phyloP scores from a whole-genome alignment of 805 yeast genomes.

The Candida andamanensis region DNA sequence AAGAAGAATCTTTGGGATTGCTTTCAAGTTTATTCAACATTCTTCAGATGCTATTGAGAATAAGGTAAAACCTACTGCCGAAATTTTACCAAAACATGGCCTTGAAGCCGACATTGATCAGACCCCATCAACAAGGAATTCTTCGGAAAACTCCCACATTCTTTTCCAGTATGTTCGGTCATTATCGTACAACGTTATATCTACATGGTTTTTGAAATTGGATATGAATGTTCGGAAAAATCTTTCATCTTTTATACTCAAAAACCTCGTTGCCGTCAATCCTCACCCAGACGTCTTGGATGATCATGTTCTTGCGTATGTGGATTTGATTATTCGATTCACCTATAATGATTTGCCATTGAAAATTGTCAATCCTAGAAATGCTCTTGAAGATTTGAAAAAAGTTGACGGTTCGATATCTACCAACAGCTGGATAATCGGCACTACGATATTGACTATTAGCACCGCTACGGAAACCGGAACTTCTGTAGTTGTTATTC shows the following conservation, averaged over 20 bases:
- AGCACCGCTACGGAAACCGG: slow-evolving; percentile 51
- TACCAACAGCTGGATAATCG: slow-evolving; percentile 53
- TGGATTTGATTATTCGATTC: slow-evolving; percentile 66
- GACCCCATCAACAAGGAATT: slow-evolving; percentile 47
- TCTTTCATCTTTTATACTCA: slow-evolving; percentile 58
- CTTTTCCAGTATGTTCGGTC: slow-evolving; percentile 57
- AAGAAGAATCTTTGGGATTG: slow-evolving; percentile 76
- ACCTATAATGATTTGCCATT: slow-evolving; percentile 61
- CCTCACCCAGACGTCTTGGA: slow-evolving; percentile 26
- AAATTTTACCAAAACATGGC: slow-evolving; percentile 29
- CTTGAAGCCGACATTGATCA: slow-evolving; percentile 49
- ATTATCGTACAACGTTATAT: slow-evolving; percentile 62
- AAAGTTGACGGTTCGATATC: slow-evolving; percentile 10
- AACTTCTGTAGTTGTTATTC: slow-evolving; percentile 42
- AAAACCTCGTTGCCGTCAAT: slow-evolving; percentile 33
- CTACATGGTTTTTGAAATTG: slow-evolving; percentile 68
- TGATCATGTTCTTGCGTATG: slow-evolving; percentile 54
- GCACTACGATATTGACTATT: slow-evolving; percentile 52
- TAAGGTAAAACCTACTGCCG: slow-evolving; percentile 14
- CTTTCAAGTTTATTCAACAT: slow-evolving; percentile 73
- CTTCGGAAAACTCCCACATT: slow-evolving; percentile 41
- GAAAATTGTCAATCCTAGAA: slow-evolving; percentile 28
- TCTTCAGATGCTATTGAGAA: slow-evolving; percentile 45
- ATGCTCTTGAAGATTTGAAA: slow-evolving; percentile 6
- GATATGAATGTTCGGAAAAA: slow-evolving; percentile 51